Evolutionary conservation across 2,329 filamentous ascomycete species (phyloP), one percentile per base, ranked within the genome.

Genomic region (Lachnellula cervina): DNA sequence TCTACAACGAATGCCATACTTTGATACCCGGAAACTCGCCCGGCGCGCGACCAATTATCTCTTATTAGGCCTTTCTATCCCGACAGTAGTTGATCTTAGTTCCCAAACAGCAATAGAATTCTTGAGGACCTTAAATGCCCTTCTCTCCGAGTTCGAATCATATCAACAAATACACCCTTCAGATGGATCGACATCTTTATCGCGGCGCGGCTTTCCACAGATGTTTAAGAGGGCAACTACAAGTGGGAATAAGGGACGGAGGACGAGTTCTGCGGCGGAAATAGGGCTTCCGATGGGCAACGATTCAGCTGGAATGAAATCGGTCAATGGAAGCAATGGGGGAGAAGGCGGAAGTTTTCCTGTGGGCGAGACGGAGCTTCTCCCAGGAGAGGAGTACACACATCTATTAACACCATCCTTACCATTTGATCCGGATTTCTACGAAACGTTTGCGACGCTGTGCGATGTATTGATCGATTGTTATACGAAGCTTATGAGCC

Each of bases 381-480:
- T 89, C 1, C 87, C 88, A 0, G 90, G 91, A 38, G 91, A 96
- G 68, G 90, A 95, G 66, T 99, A 97, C 71, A 84, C 85, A 0
- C 86, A 93, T 70, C 79, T 99, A 1, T 80, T 97, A 19, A 97
- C 93, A n/a, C 94, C 94, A 0, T 87, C 86, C 16, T 75, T 99
- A 48, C 94, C 94, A 0, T 99, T 99, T 68, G 92, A 97, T 62
- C 94, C 94, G 0, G 94, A 99, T 72, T 99, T 96, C 68, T 94
- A 93, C 71, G 91, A 95, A 74, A 97, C 92, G 0, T 97, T 97
- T 74, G 88, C 91, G 14, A 97, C 94, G 13, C 79, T 99, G 6
- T 97, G 94, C 74, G 94, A 99, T 69, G 90, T 96, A 3, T 76
- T 99, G 59, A 95, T 97, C 65, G 94, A 97, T 71, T 90, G 86